Conservation (phyloP, 1,284 basidiomycete genomes). For the Ustilago hordei region DNA sequence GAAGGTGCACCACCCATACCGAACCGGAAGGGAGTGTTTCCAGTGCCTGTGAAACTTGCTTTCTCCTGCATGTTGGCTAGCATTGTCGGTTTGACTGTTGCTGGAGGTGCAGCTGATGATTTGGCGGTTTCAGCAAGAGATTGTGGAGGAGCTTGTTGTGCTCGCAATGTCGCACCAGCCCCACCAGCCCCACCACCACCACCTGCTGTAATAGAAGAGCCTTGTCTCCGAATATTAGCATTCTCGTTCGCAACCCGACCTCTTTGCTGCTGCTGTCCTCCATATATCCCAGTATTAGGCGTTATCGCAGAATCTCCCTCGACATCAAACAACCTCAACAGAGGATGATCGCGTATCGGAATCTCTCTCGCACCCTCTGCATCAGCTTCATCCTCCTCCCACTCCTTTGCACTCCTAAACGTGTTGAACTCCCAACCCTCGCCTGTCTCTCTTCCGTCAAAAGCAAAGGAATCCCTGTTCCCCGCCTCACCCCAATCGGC, state of each 20-base stretch:
- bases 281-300: slow-evolving; percentile 17
- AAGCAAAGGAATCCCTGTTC: slow-evolving; percentile 58
- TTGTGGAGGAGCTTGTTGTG: slow-evolving; percentile 19
- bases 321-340: slow-evolving; percentile 56
- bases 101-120: neutral
- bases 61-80: slow-evolving; percentile 31
- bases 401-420: slow-evolving; percentile 28
- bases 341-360: slow-evolving; percentile 55
- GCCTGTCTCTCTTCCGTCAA: slow-evolving; percentile 55
- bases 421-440: slow-evolving; percentile 61
- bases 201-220: neutral
- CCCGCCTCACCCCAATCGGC: slow-evolving; percentile 51
- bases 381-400: slow-evolving; percentile 41
- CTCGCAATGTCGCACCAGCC: slow-evolving; percentile 15
- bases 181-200: neutral
- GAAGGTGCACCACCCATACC: slow-evolving; percentile 54
- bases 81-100: slow-evolving; percentile 24
- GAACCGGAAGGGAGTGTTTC: slow-evolving; percentile 65
- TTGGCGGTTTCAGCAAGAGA: neutral
- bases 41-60: slow-evolving; percentile 58
- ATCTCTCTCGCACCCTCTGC: slow-evolving; percentile 18
- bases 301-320: slow-evolving; percentile 23
- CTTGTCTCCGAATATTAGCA: slow-evolving; percentile 24
- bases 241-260: slow-evolving; percentile 8
- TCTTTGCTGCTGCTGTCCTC: slow-evolving; percentile 8